These are phyloP conservation scores for Torulaspora microellipsoides DNA, from an alignment of 805 yeast genomes.

Conservation along the genomic window DNA sequence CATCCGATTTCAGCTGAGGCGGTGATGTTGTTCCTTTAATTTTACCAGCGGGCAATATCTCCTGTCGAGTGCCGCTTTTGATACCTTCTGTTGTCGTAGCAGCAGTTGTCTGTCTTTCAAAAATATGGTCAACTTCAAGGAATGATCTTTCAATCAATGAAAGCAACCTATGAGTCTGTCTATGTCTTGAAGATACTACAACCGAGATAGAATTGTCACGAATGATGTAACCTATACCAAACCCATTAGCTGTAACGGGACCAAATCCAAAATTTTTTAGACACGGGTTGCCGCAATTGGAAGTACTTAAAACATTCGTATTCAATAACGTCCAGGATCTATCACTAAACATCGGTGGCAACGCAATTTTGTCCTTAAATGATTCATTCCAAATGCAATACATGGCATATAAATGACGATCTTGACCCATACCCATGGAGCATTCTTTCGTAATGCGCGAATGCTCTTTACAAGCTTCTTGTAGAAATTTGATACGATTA, in stretches of 20 bases:
- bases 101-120: conserved; percentile 33
- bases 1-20: conserved; percentile 29
- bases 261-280: conserved; percentile 85
- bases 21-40: conserved; percentile 1
- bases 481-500: conserved; percentile 52
- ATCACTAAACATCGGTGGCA: conserved; percentile 79
- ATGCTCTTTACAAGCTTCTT: conserved; percentile 69
- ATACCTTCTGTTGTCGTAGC: conserved; percentile 1
- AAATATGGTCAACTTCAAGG: conserved; percentile 52
- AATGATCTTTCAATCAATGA: conserved; percentile 60
- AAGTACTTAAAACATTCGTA: conserved; percentile 73
- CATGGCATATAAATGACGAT: conserved; percentile 82
- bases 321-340: conserved; percentile 84
- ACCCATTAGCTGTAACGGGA: conserved; percentile 85
- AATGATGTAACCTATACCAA: conserved; percentile 88
- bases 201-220: conserved; percentile 73
- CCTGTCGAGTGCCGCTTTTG: neutral
- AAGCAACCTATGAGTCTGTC: conserved; percentile 77
- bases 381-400: conserved; percentile 74
- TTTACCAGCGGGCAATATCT: neutral
- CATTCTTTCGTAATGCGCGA: conserved; percentile 62
- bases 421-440: conserved; percentile 82
- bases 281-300: conserved; percentile 91
- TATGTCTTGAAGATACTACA: conserved; percentile 80
- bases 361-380: conserved; percentile 30